Conservation (phyloP, 257 asterid species). For the Solanum etuberosum region DNA sequence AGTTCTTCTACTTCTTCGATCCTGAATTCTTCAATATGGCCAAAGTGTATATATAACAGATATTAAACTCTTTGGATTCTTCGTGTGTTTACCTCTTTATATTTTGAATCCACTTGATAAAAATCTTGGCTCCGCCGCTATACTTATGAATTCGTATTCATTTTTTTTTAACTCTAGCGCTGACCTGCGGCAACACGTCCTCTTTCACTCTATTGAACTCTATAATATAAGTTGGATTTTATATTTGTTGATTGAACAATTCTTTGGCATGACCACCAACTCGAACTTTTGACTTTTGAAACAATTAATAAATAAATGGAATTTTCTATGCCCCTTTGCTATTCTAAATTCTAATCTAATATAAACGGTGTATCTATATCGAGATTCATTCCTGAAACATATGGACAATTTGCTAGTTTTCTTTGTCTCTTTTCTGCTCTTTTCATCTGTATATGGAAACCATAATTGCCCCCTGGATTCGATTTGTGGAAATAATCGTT, state of each 20-base stretch:
- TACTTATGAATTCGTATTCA: not conserved
- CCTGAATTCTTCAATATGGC: not conserved
- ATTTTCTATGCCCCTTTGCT: not conserved
- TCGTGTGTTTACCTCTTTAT: not conserved
- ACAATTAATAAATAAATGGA: not conserved
- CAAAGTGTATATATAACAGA: too few relatives aligned
- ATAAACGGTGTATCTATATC: not conserved
- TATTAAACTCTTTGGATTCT: not conserved
- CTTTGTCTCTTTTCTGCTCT: not conserved
- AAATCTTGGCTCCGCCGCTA: not conserved
- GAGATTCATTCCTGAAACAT: not conserved
- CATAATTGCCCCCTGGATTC: slow-evolving; percentile 17
- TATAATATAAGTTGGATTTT: not conserved
- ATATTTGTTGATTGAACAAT: not conserved
- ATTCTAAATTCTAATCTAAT: not conserved
- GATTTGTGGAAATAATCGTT: not conserved
- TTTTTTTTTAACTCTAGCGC: not conserved
- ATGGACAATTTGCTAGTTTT: not conserved
- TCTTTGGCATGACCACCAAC: not conserved
- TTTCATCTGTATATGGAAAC: slow-evolving; percentile 14
- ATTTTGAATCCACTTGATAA: not conserved
- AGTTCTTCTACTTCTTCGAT: not conserved
- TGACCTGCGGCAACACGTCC: not conserved
- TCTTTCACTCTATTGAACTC: not conserved
- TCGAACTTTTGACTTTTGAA: not conserved